Percentiles rank a stretch among this genome's conserved stretches.
phyloP scores from a whole-genome alignment of 2,329 filamentous ascomycete genomes.

The Bipolaris cookei region DNA sequence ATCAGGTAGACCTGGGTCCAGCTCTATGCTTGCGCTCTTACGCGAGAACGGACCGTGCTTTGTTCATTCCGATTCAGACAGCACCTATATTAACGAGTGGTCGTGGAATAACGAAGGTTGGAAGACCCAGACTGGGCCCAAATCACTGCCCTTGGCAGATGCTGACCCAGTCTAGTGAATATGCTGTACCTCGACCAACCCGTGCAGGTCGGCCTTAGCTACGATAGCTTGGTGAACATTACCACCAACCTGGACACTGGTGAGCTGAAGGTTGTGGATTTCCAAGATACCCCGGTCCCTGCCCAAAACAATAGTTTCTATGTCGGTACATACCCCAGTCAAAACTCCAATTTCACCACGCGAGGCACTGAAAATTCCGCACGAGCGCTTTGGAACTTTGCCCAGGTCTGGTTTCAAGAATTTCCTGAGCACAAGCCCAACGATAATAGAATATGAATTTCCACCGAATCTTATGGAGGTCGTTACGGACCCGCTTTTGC shows the following conservation, averaged over 20 bases:
- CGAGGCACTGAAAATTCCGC: constrained; percentile 61
- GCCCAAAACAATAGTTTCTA: constrained; percentile 61
- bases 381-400: constrained; percentile 64
- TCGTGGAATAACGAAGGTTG: constrained; percentile 64
- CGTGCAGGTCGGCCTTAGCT: constrained; percentile 63
- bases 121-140: neutral
- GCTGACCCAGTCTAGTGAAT: constrained; percentile 39
- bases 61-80: constrained; percentile 61
- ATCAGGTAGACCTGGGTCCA: constrained; percentile 60
- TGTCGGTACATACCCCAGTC: constrained; percentile 60
- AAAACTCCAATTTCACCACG: constrained; percentile 53
- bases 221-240: constrained; percentile 32
- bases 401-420: constrained; percentile 66
- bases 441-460: constrained; percentile 62
- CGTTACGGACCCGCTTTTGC: constrained; percentile 65
- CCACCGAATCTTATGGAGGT: constrained; percentile 61
- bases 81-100: constrained; percentile 60
- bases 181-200: constrained; percentile 71
- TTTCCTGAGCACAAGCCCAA: constrained; percentile 68
- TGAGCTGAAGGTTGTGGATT: constrained; percentile 35
- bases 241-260: constrained; percentile 41
- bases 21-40: constrained; percentile 45
- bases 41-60: constrained; percentile 61
- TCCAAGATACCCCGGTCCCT: constrained; percentile 40
- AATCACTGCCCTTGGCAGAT: neutral